Percentiles rank a stretch among this genome's conserved stretches.
Evolutionary conservation across 768 basidiomycete genomes (phyloP).

Genomic region (Pulveroboletus ravenelii): DNA sequence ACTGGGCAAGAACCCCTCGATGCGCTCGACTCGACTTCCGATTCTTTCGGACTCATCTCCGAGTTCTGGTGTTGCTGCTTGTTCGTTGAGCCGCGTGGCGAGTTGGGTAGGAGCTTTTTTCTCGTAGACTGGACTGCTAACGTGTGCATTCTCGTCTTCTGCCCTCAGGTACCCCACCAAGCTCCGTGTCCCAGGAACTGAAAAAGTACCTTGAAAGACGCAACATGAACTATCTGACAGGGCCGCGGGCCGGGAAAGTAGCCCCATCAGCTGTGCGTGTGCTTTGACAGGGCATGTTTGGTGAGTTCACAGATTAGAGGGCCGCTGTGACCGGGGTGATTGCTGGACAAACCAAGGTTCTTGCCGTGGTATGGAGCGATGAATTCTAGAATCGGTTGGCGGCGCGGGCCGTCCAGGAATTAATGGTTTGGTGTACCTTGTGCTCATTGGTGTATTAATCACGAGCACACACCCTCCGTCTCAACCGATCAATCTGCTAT

Average conservation of each 20-base stretch:
- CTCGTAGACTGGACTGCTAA: not conserved
- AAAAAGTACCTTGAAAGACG: slow-evolving; percentile 5
- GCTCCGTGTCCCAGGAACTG: slow-evolving; percentile 2
- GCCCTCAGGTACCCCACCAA: not conserved
- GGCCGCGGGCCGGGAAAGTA: slow-evolving; percentile 5
- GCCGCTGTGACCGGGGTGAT: slow-evolving; percentile 9
- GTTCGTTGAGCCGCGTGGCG: slow-evolving; percentile 15
- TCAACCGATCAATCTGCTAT: not conserved
- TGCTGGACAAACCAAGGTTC: slow-evolving; percentile 22
- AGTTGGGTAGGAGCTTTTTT: not conserved
- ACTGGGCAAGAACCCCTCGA: slow-evolving; percentile 19
- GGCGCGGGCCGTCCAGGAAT: slow-evolving; percentile 13
- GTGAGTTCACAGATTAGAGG: slow-evolving; percentile 21
- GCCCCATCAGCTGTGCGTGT: slow-evolving; percentile 11
- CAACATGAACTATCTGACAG: slow-evolving; percentile 18
- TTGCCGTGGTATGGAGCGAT: slow-evolving; percentile 12
- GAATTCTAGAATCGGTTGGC: slow-evolving; percentile 13
- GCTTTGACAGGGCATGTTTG: slow-evolving; percentile 17
- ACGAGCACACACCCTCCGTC: no score
- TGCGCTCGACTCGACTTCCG: slow-evolving; percentile 11
- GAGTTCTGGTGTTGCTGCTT: slow-evolving; percentile 22
- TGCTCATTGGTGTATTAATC: not conserved
- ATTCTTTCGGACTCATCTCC: slow-evolving; percentile 17
- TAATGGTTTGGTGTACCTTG: not conserved
- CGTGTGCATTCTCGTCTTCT: no score